phyloP scores from a whole-genome alignment of 2,329 filamentous ascomycete genomes.

The Bipolaris oryzae region DNA sequence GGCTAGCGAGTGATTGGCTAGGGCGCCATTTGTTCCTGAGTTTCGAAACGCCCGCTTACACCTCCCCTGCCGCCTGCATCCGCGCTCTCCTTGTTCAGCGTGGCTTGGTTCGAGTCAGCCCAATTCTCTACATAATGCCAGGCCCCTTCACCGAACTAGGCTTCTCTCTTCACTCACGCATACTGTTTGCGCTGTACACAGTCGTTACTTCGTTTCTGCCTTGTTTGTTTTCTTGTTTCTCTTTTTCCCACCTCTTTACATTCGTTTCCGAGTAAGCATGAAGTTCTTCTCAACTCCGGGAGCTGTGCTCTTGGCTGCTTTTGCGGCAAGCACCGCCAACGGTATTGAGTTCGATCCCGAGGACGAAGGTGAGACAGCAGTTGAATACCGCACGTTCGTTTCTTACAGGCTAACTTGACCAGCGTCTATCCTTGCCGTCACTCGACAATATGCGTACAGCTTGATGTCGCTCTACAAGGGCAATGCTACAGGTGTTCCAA shows the following conservation, averaged over 20 bases:
- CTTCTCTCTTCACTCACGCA: conserved; percentile 22
- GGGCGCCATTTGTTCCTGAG: conserved; percentile 17
- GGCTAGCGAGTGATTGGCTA: conserved; percentile 24
- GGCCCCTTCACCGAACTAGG: conserved; percentile 23
- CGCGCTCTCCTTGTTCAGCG: conserved; percentile 26
- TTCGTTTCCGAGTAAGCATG: conserved; percentile 34
- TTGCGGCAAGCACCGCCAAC: conserved; percentile 31
- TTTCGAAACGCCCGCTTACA: conserved; percentile 34
- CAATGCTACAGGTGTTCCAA: conserved; percentile 30
- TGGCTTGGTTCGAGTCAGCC: conserved; percentile 11
- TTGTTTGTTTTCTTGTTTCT: conserved; percentile 9
- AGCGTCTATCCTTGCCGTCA: conserved; percentile 39
- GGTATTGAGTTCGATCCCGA: conserved; percentile 42
- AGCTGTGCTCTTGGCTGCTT: conserved; percentile 45
- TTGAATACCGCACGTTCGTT: background rate
- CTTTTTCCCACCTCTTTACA: conserved; percentile 10
- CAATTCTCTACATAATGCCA: conserved; percentile 10
- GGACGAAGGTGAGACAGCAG: conserved; percentile 27
- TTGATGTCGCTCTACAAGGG: conserved; percentile 46
- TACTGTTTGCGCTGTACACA: conserved; percentile 24
- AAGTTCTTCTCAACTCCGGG: conserved; percentile 38
- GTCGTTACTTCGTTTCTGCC: conserved; percentile 8
- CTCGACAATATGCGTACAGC: conserved; percentile 40
- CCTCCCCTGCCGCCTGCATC: conserved; percentile 14
- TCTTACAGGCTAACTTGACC: background rate